Percentiles rank a stretch among this genome's conserved stretches.
Evolutionary conservation across 73 alveolate species (phyloP).

Genomic region (Stentor roeselii): DNA sequence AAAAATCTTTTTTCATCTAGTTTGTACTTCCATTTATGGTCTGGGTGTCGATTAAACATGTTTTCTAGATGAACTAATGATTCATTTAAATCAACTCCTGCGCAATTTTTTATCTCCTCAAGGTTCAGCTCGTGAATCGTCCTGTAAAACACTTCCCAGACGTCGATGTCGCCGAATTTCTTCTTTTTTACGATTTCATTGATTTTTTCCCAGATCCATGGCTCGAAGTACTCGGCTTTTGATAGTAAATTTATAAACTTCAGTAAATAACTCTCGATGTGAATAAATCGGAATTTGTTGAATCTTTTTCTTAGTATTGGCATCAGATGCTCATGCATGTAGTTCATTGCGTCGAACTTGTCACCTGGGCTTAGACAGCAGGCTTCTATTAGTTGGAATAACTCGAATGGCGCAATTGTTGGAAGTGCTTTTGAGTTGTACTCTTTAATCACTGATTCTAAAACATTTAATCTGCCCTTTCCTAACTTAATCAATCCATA

Average conservation of each 20-base stretch:
- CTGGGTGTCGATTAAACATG: neutral
- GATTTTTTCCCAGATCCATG: neutral
- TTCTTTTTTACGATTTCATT: neutral
- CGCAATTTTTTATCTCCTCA: neutral
- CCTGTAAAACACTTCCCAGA: neutral
- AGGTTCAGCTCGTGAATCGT: neutral
- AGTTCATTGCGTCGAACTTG: neutral
- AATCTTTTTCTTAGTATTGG: neutral
- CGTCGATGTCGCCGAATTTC: neutral
- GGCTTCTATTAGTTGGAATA: conserved; percentile 4
- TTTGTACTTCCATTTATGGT: neutral
- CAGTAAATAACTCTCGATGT: neutral
- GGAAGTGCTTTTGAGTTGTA: neutral
- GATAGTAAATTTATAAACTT: neutral
- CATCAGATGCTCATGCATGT: neutral
- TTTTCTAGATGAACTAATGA: neutral
- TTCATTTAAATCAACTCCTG: neutral
- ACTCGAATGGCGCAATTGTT: neutral
- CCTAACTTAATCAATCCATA: neutral
- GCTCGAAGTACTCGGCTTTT: neutral
- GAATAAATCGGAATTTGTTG: neutral
- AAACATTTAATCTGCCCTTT: neutral
- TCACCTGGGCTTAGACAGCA: neutral
- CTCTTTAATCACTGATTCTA: neutral
- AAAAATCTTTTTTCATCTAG: neutral